These are phyloP conservation scores for Boletus barrowsii DNA, from an alignment of 768 basidiomycete species.

Conservation along the genomic window DNA sequence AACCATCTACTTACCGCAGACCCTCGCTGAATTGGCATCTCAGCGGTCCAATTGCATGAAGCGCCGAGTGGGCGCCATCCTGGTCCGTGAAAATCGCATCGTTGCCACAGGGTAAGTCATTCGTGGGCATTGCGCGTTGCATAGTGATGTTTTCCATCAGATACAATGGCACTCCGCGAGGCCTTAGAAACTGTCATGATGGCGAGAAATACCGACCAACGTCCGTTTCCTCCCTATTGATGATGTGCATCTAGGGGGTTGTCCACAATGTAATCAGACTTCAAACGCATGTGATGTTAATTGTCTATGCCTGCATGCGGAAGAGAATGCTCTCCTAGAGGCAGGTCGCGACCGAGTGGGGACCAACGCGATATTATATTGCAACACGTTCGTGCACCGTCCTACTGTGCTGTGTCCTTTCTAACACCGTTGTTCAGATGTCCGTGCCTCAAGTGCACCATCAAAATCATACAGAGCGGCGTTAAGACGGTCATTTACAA, in stretches of 20 bases:
- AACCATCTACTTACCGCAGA: slow-evolving; percentile 42
- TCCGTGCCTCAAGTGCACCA: slow-evolving; percentile 92
- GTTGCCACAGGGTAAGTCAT: slow-evolving; percentile 68
- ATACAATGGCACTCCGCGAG: slow-evolving; percentile 95
- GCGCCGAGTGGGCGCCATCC: slow-evolving; percentile 88
- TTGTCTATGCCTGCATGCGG: slow-evolving; percentile 94
- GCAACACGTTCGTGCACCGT: slow-evolving; percentile 79
- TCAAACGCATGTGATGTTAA: slow-evolving; percentile 52
- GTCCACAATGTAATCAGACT: slow-evolving; percentile 69
- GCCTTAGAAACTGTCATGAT: slow-evolving; percentile 78
- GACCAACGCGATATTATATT: slow-evolving; percentile 81
- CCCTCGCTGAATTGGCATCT: slow-evolving; percentile 85
- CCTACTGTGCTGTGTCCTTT: background rate
- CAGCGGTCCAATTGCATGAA: slow-evolving; percentile 96
- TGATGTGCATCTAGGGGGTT: slow-evolving; percentile 79
- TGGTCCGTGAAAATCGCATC: slow-evolving; percentile 81
- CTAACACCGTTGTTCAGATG: slow-evolving; percentile 54
- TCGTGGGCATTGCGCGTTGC: background rate
- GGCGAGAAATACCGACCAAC: slow-evolving; percentile 10
- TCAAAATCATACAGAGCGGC: slow-evolving; percentile 96
- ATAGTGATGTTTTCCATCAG: slow-evolving; percentile 35
- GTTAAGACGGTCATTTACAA: slow-evolving; percentile 93
- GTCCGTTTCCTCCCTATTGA: slow-evolving; percentile 34
- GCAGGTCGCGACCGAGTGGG: slow-evolving; percentile 91
- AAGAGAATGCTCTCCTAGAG: slow-evolving; percentile 95